Evolutionary conservation across 2,329 filamentous ascomycete genomes (phyloP).

Genomic region (Neonectria coccinea): DNA sequence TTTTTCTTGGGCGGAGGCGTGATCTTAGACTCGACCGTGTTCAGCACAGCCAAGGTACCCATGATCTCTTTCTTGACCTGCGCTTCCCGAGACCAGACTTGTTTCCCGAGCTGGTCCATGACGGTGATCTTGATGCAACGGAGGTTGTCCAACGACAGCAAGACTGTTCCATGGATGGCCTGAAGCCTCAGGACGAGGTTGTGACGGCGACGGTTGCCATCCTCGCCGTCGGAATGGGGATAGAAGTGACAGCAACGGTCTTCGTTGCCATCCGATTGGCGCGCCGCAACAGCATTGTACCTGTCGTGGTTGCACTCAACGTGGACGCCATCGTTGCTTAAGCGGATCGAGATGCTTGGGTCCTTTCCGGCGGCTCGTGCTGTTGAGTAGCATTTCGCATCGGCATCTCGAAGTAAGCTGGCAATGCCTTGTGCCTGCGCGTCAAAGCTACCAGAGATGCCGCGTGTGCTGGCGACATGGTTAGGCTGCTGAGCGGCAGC

Average conservation of each 20-base stretch:
- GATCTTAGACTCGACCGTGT: background rate
- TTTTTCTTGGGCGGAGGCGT: background rate
- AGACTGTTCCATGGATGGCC: slow-evolving; percentile 1
- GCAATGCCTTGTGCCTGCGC: background rate
- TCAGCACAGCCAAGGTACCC: background rate
- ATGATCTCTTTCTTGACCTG: background rate
- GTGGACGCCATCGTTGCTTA: background rate
- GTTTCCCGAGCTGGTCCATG: background rate
- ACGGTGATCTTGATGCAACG: background rate
- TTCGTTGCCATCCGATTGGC: background rate
- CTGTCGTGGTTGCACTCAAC: background rate
- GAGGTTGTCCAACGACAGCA: background rate
- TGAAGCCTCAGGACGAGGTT: background rate
- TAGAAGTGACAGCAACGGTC: background rate
- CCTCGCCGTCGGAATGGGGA: background rate
- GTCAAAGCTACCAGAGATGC: background rate
- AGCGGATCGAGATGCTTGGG: background rate
- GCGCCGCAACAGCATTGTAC: background rate
- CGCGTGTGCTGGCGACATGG: background rate
- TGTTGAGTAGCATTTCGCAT: background rate
- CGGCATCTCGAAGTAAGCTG: background rate
- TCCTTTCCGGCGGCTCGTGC: background rate
- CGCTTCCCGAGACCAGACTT: background rate
- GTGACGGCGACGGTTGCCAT: background rate
- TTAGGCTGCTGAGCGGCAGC: background rate